Base-by-base conservation (phyloP, 2,329 filamentous ascomycete species). In the Aspergillus ochraceus region DNA sequence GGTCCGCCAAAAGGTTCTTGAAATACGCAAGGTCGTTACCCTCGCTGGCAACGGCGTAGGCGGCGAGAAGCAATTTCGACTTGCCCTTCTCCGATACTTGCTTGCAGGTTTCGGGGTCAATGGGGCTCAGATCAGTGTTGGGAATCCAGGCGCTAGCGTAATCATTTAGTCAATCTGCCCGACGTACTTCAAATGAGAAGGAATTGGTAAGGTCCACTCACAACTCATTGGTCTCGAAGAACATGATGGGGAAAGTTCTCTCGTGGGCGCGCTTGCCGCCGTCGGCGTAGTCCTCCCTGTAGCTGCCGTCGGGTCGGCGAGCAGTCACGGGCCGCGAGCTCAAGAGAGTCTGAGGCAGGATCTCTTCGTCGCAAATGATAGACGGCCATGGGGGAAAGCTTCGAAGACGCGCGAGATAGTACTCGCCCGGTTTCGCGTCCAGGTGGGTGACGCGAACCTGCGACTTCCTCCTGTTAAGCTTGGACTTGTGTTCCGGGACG, bases 151-250 rank as follows among this genome's bases (percentile, higher is more conserved):
- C 90, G 78, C 95, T 99, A 68, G 26, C 45, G 19, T 9, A 36
- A 51, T 56, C 12, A 64, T 69, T 69, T 63, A 69, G 65, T 36
- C 32, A n/a, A 26, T 4, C 8, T 10, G 24, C 29, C 5, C 36
- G 26, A 46, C 47, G 32, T n/a, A 52, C 36, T 36, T 11, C n/a
- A 52, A 39, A 54, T 9, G 60, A 10, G 59, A 49, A 4, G 62
- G 42, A 49, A 52, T 12, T 12, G 32, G 47, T 30, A 54, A 26
- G 46, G 26, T 29, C 11, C 11, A 87, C 94, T 86, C 80, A 99
- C 95, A 99, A 98, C 83, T 98, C 94, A 71, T 98, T 97, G 42
- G 93, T 97, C 64, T 87, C 83, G 54, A 98, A 81, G 75, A 97
- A 98, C 94, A 98, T 97, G 71, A 98, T 88, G 5, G 94, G 91